Evolutionary conservation across 441 rosid genomes (phyloP).

Genomic region (Arabidopsis lyrata): DNA sequence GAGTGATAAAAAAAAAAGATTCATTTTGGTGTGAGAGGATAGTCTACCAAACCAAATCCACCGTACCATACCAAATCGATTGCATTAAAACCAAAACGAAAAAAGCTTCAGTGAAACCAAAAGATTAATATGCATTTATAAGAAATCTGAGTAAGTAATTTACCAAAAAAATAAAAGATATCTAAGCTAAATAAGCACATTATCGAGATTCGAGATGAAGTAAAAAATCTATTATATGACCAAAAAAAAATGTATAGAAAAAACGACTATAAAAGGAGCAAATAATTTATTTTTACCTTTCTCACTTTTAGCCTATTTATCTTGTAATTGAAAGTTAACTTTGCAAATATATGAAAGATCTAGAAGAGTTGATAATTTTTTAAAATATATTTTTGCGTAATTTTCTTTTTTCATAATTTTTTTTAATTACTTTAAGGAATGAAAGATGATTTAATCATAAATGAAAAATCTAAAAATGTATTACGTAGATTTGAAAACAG

Average conservation of each 20-base stretch:
- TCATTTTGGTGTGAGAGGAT: no score
- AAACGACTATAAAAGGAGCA: background rate
- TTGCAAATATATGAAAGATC: background rate
- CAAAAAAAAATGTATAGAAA: no score
- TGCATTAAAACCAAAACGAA: background rate
- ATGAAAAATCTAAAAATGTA: no score
- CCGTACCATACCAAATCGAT: no score
- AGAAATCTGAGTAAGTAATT: conserved; percentile 4
- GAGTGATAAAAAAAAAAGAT: no score
- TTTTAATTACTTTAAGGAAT: background rate
- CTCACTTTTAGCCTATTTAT: background rate
- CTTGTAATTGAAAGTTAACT: background rate
- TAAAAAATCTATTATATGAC: background rate
- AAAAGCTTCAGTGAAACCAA: conserved; percentile 7
- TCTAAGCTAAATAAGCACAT: conserved; percentile 3
- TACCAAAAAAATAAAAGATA: background rate
- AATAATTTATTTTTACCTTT: background rate
- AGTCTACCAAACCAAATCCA: no score
- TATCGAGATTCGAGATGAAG: background rate
- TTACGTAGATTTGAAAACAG: no score
- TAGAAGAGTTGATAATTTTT: background rate
- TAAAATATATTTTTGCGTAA: no score
- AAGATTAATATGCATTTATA: conserved; percentile 14
- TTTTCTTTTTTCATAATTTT: no score
- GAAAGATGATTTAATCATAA: no score